Evolutionary conservation across 805 yeast species (phyloP).

Genomic region (Suhomyces sp.): DNA sequence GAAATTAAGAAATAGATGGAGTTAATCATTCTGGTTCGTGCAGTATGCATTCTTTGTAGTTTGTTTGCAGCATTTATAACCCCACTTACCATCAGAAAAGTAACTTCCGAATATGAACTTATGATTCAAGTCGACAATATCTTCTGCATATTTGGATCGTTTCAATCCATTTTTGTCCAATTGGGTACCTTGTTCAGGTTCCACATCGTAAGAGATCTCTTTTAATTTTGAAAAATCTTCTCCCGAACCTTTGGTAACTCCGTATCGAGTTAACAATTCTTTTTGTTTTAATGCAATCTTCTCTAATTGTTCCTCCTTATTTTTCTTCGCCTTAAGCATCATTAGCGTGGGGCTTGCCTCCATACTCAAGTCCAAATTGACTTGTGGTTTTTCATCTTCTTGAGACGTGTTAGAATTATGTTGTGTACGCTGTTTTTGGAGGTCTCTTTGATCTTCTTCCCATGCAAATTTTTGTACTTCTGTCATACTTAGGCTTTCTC

Average conservation of each 20-base stretch:
- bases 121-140: slow-evolving; percentile 37
- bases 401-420: slow-evolving; percentile 7
- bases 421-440: slow-evolving; percentile 10
- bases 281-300: slow-evolving; percentile 13
- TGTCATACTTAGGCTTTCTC: slow-evolving; percentile 28
- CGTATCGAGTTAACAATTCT: slow-evolving; percentile 19
- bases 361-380: slow-evolving; percentile 28
- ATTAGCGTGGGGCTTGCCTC: slow-evolving; percentile 41
- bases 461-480: slow-evolving; percentile 36
- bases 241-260: slow-evolving; percentile 7
- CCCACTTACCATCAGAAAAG: slow-evolving; percentile 44
- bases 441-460: slow-evolving; percentile 25
- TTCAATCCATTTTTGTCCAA: slow-evolving; percentile 9
- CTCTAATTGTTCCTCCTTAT: slow-evolving; percentile 17
- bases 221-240: neutral
- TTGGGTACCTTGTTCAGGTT: neutral
- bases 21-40: too few species aligned
- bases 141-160: slow-evolving; percentile 34
- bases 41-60: slow-evolving; percentile 33
- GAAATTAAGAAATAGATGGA: too few species aligned
- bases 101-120: slow-evolving; percentile 46
- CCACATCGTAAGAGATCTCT: neutral
- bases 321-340: slow-evolving; percentile 26
- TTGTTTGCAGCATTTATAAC: slow-evolving; percentile 42
- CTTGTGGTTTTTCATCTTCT: slow-evolving; percentile 12